phyloP scores from a whole-genome alignment of 106 monocot genomes.

The Iris macrosiphon region DNA sequence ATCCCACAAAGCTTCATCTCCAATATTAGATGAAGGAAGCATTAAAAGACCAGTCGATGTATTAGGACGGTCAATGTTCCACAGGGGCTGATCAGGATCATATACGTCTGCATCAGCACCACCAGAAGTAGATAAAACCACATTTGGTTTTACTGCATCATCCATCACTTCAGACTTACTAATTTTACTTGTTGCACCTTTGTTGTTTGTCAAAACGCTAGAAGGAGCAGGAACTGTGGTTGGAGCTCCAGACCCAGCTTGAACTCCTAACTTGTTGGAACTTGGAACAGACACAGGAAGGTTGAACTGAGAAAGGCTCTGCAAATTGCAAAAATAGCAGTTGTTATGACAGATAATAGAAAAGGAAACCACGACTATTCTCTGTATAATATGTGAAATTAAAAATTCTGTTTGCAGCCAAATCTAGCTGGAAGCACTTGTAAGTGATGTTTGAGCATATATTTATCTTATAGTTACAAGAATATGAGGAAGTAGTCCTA shows the following conservation, averaged over 20 bases:
- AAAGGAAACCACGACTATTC: background rate
- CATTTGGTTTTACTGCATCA: constrained; percentile 27
- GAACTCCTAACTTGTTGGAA: constrained; percentile 34
- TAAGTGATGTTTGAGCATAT: background rate
- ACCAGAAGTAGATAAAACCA: constrained; percentile 19
- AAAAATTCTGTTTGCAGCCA: background rate
- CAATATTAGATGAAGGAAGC: constrained; percentile 42
- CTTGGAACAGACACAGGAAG: constrained; percentile 76
- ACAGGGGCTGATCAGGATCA: constrained; percentile 97
- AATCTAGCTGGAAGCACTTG: background rate
- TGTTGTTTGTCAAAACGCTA: constrained; percentile 28
- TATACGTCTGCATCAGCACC: constrained; percentile 86
- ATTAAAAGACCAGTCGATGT: constrained; percentile 38
- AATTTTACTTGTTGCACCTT: constrained; percentile 31
- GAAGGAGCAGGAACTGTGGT: constrained; percentile 21
- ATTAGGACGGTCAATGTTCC: constrained; percentile 53
- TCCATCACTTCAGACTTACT: constrained; percentile 35
- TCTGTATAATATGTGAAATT: background rate
- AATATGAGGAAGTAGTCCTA: too few relatives aligned
- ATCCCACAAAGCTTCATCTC: constrained; percentile 43
- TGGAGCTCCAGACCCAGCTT: constrained; percentile 36
- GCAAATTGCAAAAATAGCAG: constrained; percentile 19
- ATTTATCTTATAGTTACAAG: too few relatives aligned
- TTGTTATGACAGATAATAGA: background rate
- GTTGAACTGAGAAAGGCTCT: constrained; percentile 97